Evolutionary conservation across 305 asterid genomes (phyloP), one percentile per base, ranked within the genome.

Genomic region (Lippia alba): DNA sequence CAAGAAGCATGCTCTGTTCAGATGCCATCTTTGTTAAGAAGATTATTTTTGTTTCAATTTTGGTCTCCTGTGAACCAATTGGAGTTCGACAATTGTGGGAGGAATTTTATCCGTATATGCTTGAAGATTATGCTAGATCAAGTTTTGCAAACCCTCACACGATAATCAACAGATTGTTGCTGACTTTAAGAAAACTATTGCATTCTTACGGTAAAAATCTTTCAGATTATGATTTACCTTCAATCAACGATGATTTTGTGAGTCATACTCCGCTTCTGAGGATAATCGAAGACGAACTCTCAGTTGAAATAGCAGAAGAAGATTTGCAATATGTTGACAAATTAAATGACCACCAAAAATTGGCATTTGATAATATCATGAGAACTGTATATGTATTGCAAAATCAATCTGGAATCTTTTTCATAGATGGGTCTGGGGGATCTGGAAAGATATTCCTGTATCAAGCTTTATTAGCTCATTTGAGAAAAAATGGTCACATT

Each of bases 51-150:
- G 40, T 11, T 8, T 19, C 40, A 16, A 53, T 17, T 15, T 6
- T 53, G 33, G 10, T 17, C 2, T 51, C 8, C 6, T 51, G 40
- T 51, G 11, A 51, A 16, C 32, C 24, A 14, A 34, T 3, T 34
- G 40, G 40, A 34, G 40, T 34, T 34, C 40, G 40, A 34, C 6
- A 6, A 6, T 34, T 34, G 6, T 34, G 6, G 40, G 56, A 50
- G 1, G 20, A 56, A 12, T 18, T 18, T 6, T 1, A 18, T 56
- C 36, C 40, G 5, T 56, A 6, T 8, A 19, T 56, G 39, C 2
- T 30, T 56, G 61, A 56, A 11, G 61, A 56, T 10, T 56, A 56
- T 56, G n/a, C n/a, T n/a, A n/a, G n/a, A n/a, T n/a, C n/a, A n/a
- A n/a, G n/a, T n/a, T n/a, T n/a, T n/a, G n/a, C n/a, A n/a, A n/a